Percentiles rank a stretch among this genome's conserved stretches.
Conservation (phyloP, 2,329 filamentous ascomycete species). For the Septoria linicola region DNA sequence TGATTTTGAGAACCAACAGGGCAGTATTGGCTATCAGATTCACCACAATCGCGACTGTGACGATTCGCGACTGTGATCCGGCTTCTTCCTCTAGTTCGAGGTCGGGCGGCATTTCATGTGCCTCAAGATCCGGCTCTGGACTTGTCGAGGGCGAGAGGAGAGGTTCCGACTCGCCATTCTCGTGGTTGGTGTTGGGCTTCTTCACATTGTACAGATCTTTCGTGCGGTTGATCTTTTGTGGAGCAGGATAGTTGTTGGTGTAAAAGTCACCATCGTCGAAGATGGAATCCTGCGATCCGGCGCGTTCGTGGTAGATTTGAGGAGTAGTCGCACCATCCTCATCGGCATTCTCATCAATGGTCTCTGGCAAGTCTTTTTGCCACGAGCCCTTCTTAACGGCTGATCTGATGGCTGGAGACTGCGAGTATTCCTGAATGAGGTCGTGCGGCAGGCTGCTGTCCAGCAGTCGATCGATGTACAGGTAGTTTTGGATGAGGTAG, state of each 20-base stretch:
- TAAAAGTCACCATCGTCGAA: constrained; percentile 25
- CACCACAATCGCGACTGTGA: constrained; percentile 83
- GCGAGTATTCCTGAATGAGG: constrained; percentile 83
- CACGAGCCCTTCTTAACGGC: constrained; percentile 15
- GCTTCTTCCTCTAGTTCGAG: constrained; percentile 67
- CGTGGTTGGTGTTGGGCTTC: constrained; percentile 56
- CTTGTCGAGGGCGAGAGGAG: constrained; percentile 29
- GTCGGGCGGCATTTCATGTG: constrained; percentile 61
- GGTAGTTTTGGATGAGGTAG: constrained; percentile 82
- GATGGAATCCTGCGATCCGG: constrained; percentile 28
- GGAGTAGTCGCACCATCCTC: constrained; percentile 18
- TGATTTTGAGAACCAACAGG: constrained; percentile 72
- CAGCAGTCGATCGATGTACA: constrained; percentile 87
- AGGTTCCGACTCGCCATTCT: constrained; percentile 39
- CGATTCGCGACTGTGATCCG: constrained; percentile 71
- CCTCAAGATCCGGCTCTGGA: constrained; percentile 11
- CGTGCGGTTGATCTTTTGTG: constrained; percentile 66
- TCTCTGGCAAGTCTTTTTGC: constrained; percentile 61
- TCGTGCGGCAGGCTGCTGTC: constrained; percentile 92
- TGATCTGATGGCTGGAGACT: constrained; percentile 44
- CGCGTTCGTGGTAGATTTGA: constrained; percentile 26
- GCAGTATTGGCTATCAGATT: constrained; percentile 77
- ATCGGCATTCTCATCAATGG: constrained; percentile 67
- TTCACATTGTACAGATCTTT: constrained; percentile 77
- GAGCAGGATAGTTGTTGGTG: constrained; percentile 24